Evolutionary conservation across 768 basidiomycete genomes (phyloP).

Genomic region (Phylloporus rhodoxanthus): DNA sequence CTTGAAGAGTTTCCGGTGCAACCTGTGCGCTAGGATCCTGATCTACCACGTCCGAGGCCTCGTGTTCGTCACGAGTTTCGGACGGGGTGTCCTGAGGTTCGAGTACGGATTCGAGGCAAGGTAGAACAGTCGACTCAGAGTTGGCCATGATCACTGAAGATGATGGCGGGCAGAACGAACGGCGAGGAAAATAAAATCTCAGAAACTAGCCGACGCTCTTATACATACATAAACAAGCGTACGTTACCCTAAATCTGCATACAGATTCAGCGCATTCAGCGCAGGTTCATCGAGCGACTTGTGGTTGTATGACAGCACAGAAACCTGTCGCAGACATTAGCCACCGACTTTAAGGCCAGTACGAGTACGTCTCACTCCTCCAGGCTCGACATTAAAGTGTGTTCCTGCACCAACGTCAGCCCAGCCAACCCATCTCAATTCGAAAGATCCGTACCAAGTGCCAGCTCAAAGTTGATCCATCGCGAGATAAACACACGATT

Average conservation of each 20-base stretch:
- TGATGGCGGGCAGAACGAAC: conserved; percentile 9
- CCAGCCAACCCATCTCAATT: background rate
- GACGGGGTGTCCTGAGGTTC: conserved; percentile 17
- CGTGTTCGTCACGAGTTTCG: conserved; percentile 34
- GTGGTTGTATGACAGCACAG: conserved; percentile 82
- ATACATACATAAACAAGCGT: conserved; percentile 19
- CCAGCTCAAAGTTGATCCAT: conserved; percentile 69
- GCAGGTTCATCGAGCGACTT: conserved; percentile 70
- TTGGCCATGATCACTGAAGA: conserved; percentile 35
- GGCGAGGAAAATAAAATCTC: conserved; percentile 9
- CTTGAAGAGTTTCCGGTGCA: conserved; percentile 18
- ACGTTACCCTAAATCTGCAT: conserved; percentile 37
- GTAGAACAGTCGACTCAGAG: conserved; percentile 23
- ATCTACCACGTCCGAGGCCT: conserved; percentile 33
- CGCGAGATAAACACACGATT: conserved; percentile 72
- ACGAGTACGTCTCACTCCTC: conserved; percentile 48
- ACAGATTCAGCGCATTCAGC: conserved; percentile 68
- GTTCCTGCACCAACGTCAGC: conserved; percentile 42
- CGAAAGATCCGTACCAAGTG: conserved; percentile 39
- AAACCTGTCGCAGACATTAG: conserved; percentile 44
- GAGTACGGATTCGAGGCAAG: conserved; percentile 19
- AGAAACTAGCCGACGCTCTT: conserved; percentile 7
- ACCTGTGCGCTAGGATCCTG: conserved; percentile 20
- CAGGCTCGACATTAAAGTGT: conserved; percentile 81
- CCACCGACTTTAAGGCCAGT: background rate